phyloP scores from a whole-genome alignment of 2,329 filamentous ascomycete genomes.

The Talaromyces piceae region DNA sequence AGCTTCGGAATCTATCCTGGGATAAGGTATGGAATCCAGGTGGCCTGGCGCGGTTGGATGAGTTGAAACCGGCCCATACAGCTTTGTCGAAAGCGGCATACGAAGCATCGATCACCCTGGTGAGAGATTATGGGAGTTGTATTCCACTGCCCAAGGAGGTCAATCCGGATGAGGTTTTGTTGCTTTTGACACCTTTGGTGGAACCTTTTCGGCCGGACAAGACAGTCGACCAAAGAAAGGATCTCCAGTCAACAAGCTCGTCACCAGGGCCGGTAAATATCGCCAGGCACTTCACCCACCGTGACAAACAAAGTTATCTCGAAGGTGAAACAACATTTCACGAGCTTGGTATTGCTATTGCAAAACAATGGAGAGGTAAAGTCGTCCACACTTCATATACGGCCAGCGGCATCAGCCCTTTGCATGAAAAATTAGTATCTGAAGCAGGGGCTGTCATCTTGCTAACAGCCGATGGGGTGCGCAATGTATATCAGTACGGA shows the following conservation, averaged over 20 bases:
- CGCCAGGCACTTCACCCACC: conserved; percentile 7
- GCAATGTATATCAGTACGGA: conserved; percentile 11
- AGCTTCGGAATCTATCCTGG: conserved; percentile 8
- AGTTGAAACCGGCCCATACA: conserved; percentile 6
- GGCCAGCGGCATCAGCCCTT: conserved; percentile 9
- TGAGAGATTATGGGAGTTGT: conserved; percentile 2
- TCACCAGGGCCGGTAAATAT: conserved; percentile 5
- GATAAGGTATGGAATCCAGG: conserved; percentile 8
- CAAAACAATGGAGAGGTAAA: conserved; percentile 10
- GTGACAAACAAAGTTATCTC: conserved; percentile 4
- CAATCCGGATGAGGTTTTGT: conserved; percentile 5
- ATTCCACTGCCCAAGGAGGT: conserved; percentile 7
- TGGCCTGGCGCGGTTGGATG: conserved; percentile 2
- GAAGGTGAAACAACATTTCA: conserved; percentile 9
- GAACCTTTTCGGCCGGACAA: conserved; percentile 6
- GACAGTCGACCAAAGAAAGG: not conserved
- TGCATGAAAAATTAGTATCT: conserved; percentile 9
- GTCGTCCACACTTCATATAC: conserved; percentile 11
- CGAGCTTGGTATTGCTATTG: conserved; percentile 7
- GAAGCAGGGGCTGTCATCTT: conserved; percentile 7
- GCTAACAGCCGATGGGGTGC: conserved; percentile 10
- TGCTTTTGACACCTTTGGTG: conserved; percentile 8
- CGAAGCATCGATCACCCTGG: conserved; percentile 7
- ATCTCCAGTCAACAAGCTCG: not conserved
- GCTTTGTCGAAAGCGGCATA: conserved; percentile 6